A percentile compares a stretch with the other conserved stretches of the same genome.
Evolutionary conservation across 805 yeast genomes (phyloP).

Genomic region (Ogataea thermomethanolica): DNA sequence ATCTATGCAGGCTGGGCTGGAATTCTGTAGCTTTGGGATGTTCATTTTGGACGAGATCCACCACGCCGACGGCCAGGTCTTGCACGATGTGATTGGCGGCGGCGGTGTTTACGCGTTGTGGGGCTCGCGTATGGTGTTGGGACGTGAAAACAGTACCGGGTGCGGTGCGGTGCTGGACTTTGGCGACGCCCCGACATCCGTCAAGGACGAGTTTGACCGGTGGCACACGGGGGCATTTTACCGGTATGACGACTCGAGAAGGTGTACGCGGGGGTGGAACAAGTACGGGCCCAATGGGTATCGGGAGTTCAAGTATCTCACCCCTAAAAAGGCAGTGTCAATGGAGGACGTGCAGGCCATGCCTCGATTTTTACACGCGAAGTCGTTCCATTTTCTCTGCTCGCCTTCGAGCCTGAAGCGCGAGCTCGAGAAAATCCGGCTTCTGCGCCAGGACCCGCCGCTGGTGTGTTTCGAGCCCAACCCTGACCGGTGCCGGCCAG

Average conservation of each 20-base stretch:
- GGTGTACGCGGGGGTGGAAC: slow-evolving; percentile 82
- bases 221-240: slow-evolving; percentile 65
- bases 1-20: too few species aligned
- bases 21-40: slow-evolving; percentile 74
- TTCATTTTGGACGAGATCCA: slow-evolving; percentile 86
- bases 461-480: slow-evolving; percentile 79
- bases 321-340: slow-evolving; percentile 59
- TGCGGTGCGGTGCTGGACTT: slow-evolving; percentile 74
- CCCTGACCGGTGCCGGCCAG: slow-evolving; percentile 67
- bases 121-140: slow-evolving; percentile 63
- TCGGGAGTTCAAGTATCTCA: slow-evolving; percentile 55
- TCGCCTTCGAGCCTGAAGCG: slow-evolving; percentile 58
- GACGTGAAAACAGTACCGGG: slow-evolving; percentile 30
- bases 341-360: slow-evolving; percentile 44
- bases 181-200: slow-evolving; percentile 64
- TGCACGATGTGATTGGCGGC: slow-evolving; percentile 72
- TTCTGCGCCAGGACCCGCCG: slow-evolving; percentile 30
- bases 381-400: slow-evolving; percentile 68
- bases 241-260: slow-evolving; percentile 48
- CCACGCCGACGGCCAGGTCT: slow-evolving; percentile 39
- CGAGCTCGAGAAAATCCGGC: slow-evolving; percentile 37
- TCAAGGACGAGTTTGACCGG: slow-evolving; percentile 41
- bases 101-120: slow-evolving; percentile 81
- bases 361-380: slow-evolving; percentile 18
- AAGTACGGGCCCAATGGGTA: slow-evolving; percentile 61